Evolutionary conservation across 371 early-diverging fungal genomes (phyloP).

Genomic region (Mucor sp.): DNA sequence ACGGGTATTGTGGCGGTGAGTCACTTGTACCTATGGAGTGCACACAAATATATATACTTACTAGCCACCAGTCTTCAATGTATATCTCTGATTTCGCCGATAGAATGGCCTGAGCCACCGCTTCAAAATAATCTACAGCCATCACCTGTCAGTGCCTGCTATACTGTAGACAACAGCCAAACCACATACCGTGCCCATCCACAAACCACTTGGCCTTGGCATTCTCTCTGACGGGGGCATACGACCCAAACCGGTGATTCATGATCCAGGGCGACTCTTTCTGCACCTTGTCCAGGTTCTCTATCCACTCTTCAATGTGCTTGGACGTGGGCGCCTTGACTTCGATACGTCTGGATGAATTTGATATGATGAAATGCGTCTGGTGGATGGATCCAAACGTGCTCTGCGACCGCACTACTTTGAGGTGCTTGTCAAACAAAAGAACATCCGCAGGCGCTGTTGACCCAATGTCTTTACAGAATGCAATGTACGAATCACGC

Average conservation of each 20-base stretch:
- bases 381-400: slow-evolving; percentile 41
- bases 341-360: slow-evolving; percentile 61
- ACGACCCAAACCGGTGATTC: slow-evolving; percentile 71
- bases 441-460: slow-evolving; percentile 66
- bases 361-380: slow-evolving; percentile 47
- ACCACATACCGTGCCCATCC: slow-evolving; percentile 62
- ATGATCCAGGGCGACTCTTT: slow-evolving; percentile 69
- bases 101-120: slow-evolving; percentile 75
- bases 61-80: slow-evolving; percentile 91
- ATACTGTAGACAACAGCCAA: neutral
- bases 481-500: slow-evolving; percentile 52
- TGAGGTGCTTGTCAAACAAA: slow-evolving; percentile 67
- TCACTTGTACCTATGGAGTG: no score
- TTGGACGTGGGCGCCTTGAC: slow-evolving; percentile 66
- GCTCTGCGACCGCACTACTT: slow-evolving; percentile 25
- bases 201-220: slow-evolving; percentile 77
- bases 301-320: slow-evolving; percentile 66
- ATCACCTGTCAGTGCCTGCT: neutral
- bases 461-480: slow-evolving; percentile 53
- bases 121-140: slow-evolving; percentile 74
- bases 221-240: slow-evolving; percentile 75
- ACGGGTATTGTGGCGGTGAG: no score
- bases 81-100: slow-evolving; percentile 81
- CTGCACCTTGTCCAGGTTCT: slow-evolving; percentile 54
- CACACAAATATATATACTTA: slow-evolving; percentile 13